A percentile compares a stretch with the other conserved stretches of the same genome.
These are phyloP conservation scores for Ophioceras dolichostomum DNA, from an alignment of 2,329 filamentous ascomycete species.

Conservation along the genomic window DNA sequence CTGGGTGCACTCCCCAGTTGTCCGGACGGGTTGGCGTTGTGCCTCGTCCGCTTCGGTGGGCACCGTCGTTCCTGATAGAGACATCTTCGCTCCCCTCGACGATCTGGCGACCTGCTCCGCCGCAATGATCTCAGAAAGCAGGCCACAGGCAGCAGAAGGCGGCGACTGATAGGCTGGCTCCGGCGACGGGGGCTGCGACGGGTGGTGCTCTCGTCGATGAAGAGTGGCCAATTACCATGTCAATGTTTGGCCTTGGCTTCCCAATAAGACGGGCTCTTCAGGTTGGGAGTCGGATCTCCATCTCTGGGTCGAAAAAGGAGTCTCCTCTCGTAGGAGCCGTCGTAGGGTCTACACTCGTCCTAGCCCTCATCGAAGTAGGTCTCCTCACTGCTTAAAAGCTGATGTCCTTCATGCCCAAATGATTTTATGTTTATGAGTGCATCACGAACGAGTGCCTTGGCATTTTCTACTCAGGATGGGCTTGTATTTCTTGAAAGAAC, in stretches of 20 bases:
- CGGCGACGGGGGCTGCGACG: background rate
- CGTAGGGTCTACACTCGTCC: no score
- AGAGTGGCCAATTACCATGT: background rate
- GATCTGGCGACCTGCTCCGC: background rate
- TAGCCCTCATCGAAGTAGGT: background rate
- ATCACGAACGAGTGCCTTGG: background rate
- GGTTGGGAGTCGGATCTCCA: background rate
- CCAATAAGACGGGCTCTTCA: background rate
- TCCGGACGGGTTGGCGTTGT: background rate
- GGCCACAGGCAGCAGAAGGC: background rate
- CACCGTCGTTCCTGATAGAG: background rate
- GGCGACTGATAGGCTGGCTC: background rate
- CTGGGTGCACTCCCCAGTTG: background rate
- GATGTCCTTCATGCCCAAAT: background rate
- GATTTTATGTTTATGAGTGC: background rate
- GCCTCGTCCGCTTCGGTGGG: background rate
- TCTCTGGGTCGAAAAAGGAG: background rate
- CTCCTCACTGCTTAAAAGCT: background rate
- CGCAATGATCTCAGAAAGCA: slow-evolving; percentile 1
- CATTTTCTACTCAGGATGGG: background rate
- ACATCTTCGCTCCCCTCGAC: background rate
- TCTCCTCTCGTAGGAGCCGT: no score
- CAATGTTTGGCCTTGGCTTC: slow-evolving; percentile 1
- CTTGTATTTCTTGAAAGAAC: slow-evolving; percentile 1
- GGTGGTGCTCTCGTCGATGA: background rate